Conservation (phyloP, 1,284 basidiomycete genomes). For the Tylopilus sp. region DNA sequence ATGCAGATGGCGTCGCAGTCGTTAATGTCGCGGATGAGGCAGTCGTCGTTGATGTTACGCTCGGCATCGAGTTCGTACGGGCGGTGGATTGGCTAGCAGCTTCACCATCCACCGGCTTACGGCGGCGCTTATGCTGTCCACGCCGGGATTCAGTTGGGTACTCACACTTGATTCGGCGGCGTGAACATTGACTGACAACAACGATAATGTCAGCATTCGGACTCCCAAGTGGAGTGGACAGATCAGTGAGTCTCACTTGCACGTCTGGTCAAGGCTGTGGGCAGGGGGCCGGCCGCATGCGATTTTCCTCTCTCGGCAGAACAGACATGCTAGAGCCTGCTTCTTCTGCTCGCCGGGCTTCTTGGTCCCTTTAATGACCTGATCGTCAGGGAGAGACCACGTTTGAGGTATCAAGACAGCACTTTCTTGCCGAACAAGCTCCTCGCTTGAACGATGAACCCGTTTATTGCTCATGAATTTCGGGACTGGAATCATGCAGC, state of each 20-base stretch:
- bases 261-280: constrained; percentile 34
- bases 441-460: constrained; percentile 30
- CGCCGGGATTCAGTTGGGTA: constrained; percentile 51
- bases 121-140: constrained; percentile 46
- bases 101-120: constrained; percentile 30
- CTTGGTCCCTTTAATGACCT: constrained; percentile 32
- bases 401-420: constrained; percentile 27
- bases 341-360: constrained; percentile 38
- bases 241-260: constrained; percentile 33
- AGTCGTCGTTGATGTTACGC: constrained; percentile 16
- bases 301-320: constrained; percentile 39
- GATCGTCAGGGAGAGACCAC: constrained; percentile 37
- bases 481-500: constrained; percentile 17
- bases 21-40: constrained; percentile 19
- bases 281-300: constrained; percentile 37
- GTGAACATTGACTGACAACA: constrained; percentile 43
- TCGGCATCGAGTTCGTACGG: constrained; percentile 26
- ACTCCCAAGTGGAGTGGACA: constrained; percentile 7
- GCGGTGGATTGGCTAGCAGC: constrained; percentile 19
- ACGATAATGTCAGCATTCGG: constrained; percentile 24
- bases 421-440: constrained; percentile 31
- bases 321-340: constrained; percentile 38
- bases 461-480: constrained; percentile 31
- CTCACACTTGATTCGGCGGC: constrained; percentile 44
- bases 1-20: constrained; percentile 24